These are phyloP conservation scores for Phyllostachys edulis DNA, from an alignment of 176 grass and related monocot genomes.

Conservation along the genomic window DNA sequence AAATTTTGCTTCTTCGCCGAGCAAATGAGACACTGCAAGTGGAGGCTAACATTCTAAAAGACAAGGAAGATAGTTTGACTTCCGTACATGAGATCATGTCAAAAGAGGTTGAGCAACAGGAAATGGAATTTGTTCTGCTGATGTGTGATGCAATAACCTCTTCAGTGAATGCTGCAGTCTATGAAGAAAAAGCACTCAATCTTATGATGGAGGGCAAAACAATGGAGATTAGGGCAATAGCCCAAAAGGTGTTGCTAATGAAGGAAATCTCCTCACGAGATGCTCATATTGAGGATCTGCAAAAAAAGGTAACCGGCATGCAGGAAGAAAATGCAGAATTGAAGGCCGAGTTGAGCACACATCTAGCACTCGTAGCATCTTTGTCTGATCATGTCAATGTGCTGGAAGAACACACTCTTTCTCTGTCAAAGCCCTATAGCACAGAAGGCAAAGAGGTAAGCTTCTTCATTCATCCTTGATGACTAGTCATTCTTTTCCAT, in stretches of 20 bases:
- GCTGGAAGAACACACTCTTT: slow-evolving; percentile 56
- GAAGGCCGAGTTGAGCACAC: slow-evolving; percentile 42
- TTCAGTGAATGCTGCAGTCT: slow-evolving; percentile 51
- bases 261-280: slow-evolving; percentile 48
- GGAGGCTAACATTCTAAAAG: slow-evolving; percentile 40
- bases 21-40: slow-evolving; percentile 41
- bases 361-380: slow-evolving; percentile 45
- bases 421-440: slow-evolving; percentile 38
- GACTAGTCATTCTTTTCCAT: background rate
- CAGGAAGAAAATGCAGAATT: slow-evolving; percentile 67
- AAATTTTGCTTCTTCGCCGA: slow-evolving; percentile 47
- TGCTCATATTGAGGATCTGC: slow-evolving; percentile 48
- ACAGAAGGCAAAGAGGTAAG: slow-evolving; percentile 45
- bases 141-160: slow-evolving; percentile 49
- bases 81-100: slow-evolving; percentile 38
- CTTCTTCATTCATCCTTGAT: slow-evolving; percentile 3
- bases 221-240: slow-evolving; percentile 40
- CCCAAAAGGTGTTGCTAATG: slow-evolving; percentile 46
- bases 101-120: slow-evolving; percentile 51
- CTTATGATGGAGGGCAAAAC: slow-evolving; percentile 54
- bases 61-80: slow-evolving; percentile 33
- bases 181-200: slow-evolving; percentile 63
- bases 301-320: slow-evolving; percentile 38
- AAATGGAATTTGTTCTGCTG: slow-evolving; percentile 54
- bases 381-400: slow-evolving; percentile 54